Base-by-base conservation (phyloP, 2,329 filamentous ascomycete species). In the Teratosphaeriaceae sp. region DNA sequence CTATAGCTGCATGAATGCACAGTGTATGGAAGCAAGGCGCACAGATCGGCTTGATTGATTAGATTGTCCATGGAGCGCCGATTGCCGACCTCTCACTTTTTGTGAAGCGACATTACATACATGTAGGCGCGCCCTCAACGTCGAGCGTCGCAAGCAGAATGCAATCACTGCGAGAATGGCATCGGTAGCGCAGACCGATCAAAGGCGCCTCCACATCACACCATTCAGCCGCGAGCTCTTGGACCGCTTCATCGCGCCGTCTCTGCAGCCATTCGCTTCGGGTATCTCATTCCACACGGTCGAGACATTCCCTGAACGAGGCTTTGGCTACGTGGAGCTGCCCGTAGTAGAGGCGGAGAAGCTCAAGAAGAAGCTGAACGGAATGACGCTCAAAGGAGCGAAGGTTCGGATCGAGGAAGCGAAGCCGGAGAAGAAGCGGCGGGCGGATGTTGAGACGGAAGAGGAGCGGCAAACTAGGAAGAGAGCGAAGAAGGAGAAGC, bases 201-300 rank as follows among this genome's bases (percentile, higher is more conserved):
- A 56, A 15, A 61, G 66, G 37, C 78, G 88, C 55, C 77, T 98
- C 41, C 88, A 98, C 67, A 92, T 98, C 56, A 84, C 86, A 13
- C 92, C 92, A 37, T 76, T 98, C 54, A 88, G 82, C 57, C 71
- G 83, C 29, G 78, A 83, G 6, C 76, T 97, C 15, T 72, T 92
- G 44, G 75, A 78, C 43, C 72, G 83, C 38, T 78, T 94, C 46
- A 65, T 98, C 37, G 80, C 86, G 18, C 72, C 82, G 1, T 76
- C 82, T 1, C 60, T 86, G 12, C 76, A 80, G 26, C 72, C 79
- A 12, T 70, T 71, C 35, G 87, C 86, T 16, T 79, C 80, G 48
- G 86, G 88, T 60, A 78, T 96, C 40, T 95, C 89, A n/a, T 96
- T 84, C 67, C 90, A 97, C 65, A 72, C 73, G 4, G 69, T 96